Conservation (phyloP, 345 rosid genomes). For the Eucalyptus grandis region DNA sequence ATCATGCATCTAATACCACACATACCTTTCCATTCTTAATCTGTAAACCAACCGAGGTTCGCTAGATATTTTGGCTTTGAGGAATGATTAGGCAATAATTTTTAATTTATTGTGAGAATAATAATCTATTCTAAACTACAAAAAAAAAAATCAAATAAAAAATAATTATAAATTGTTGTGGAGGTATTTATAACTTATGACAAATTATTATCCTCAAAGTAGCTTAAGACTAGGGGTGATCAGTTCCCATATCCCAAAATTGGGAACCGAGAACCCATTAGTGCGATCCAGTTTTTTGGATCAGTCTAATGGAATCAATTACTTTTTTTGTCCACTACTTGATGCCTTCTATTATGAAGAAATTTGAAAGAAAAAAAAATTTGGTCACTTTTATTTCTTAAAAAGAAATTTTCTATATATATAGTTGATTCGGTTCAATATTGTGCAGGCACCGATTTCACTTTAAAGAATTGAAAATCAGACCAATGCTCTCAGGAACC, state of each 20-base stretch:
- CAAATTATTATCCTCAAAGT: no score
- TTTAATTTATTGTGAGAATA: no score
- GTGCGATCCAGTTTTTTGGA: fast-evolving
- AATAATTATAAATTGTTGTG: no score
- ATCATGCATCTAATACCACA: not conserved
- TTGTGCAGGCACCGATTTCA: fast-evolving
- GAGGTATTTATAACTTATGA: fast-evolving
- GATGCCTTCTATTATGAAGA: no score
- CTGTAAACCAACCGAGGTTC: fast-evolving
- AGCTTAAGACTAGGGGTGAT: no score
- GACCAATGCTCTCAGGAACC: fast-evolving
- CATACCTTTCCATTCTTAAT: not conserved
- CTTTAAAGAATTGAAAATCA: fast-evolving
- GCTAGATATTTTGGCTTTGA: not conserved
- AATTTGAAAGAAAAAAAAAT: fast-evolving
- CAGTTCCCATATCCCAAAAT: fast-evolving
- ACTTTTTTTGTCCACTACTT: no score
- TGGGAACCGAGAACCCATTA: no score
- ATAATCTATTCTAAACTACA: fast-evolving
- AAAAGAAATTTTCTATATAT: no score
- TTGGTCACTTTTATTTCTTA: no score
- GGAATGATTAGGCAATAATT: no score
- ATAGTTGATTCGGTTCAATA: fast-evolving
- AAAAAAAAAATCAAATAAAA: no score
- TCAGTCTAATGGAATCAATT: no score